Conservation (phyloP, 1,284 basidiomycete species). For the Stereum hirsutum region DNA sequence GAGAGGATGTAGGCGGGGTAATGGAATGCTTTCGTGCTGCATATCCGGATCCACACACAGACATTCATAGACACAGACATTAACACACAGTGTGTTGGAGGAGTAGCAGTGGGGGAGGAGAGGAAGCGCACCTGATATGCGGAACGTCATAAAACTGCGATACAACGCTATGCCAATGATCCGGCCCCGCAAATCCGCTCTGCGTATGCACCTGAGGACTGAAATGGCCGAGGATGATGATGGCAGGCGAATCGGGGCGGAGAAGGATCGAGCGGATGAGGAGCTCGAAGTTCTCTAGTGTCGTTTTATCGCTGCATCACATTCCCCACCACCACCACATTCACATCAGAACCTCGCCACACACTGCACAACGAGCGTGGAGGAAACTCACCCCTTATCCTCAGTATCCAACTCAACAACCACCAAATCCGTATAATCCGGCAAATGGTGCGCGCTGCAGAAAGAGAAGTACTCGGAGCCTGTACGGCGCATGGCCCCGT, state of each 20-base stretch:
- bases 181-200: slow-evolving; percentile 80
- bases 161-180: slow-evolving; percentile 80
- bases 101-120: background rate
- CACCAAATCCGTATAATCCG: slow-evolving; percentile 86
- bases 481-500: slow-evolving; percentile 85
- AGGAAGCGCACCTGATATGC: slow-evolving; percentile 53
- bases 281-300: slow-evolving; percentile 81
- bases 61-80: too few species aligned
- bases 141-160: slow-evolving; percentile 95
- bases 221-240: slow-evolving; percentile 89
- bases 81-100: background rate
- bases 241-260: slow-evolving; percentile 81
- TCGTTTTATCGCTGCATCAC: slow-evolving; percentile 49
- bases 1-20: slow-evolving; percentile 77
- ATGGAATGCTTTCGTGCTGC: slow-evolving; percentile 70
- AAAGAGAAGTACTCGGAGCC: slow-evolving; percentile 90
- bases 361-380: too few species aligned
- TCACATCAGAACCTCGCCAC: too few species aligned
- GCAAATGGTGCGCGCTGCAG: slow-evolving; percentile 86
- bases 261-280: slow-evolving; percentile 85
- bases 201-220: slow-evolving; percentile 72
- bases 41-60: too few species aligned
- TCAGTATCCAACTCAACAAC: slow-evolving; percentile 90
- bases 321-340: too few species aligned
- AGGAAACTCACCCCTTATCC: slow-evolving; percentile 72